Evolutionary conservation across 176 grass and related monocot genomes (phyloP).

Genomic region (Zea luxurians): DNA sequence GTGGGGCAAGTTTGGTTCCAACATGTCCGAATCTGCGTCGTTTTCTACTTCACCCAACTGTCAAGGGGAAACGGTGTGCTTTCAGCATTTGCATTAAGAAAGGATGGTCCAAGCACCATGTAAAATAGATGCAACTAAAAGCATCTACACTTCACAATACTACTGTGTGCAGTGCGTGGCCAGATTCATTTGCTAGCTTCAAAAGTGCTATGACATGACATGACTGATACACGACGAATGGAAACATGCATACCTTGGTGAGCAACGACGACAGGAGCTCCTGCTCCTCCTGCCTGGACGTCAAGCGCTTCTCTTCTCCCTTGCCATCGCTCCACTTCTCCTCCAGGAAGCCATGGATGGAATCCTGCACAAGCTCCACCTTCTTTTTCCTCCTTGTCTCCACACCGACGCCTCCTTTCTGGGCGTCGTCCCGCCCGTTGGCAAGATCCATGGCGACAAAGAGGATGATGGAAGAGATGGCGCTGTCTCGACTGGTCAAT

Average conservation of each 20-base stretch:
- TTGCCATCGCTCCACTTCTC: conserved; percentile 1
- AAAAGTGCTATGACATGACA: too few species aligned
- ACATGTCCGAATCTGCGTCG: background rate
- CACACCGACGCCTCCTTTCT: background rate
- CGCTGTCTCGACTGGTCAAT: too few species aligned
- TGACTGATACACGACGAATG: too few species aligned
- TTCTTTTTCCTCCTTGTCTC: conserved; percentile 13
- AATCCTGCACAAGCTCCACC: conserved; percentile 24
- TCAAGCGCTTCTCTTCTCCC: background rate
- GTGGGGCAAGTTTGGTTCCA: background rate
- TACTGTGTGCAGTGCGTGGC: too few species aligned
- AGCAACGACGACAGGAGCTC: conserved; percentile 46
- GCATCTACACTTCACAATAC: too few species aligned
- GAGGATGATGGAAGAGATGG: background rate
- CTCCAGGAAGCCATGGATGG: conserved; percentile 39
- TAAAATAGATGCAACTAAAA: background rate
- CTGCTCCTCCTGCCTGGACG: background rate
- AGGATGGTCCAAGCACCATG: background rate
- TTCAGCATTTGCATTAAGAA: background rate
- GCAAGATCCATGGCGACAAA: conserved; percentile 4
- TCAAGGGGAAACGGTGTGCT: background rate
- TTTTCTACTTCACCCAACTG: conserved; percentile 24
- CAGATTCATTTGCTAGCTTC: too few species aligned
- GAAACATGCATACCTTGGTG: conserved; percentile 33
- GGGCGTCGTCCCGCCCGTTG: conserved; percentile 4